These are phyloP conservation scores for Austroboletus novae-zelandiae DNA, from an alignment of 1,284 basidiomycete species.

Conservation along the genomic window DNA sequence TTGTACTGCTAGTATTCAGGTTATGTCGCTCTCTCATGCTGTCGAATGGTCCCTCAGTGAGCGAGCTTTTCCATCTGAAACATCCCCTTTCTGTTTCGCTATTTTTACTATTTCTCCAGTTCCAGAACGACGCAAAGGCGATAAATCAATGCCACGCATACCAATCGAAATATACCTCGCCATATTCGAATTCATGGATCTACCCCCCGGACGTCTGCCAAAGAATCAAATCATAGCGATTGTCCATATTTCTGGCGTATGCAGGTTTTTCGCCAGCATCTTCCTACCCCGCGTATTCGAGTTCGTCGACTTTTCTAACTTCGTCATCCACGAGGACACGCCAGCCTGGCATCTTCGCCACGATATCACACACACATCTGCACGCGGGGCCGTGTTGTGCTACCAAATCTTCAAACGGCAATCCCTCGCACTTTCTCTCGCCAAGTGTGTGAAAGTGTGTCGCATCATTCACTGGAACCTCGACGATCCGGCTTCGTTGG, in stretches of 20 bases:
- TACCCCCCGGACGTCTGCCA: neutral
- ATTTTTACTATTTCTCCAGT: constrained; percentile 6
- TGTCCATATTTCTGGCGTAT: constrained; percentile 27
- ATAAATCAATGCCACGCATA: constrained; percentile 7
- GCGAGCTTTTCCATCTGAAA: too few relatives aligned
- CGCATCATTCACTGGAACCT: neutral
- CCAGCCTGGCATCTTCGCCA: neutral
- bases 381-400: constrained; percentile 7
- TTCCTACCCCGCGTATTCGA: constrained; percentile 38
- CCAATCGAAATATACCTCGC: constrained; percentile 38
- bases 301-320: constrained; percentile 28
- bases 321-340: neutral
- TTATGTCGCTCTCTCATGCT: too few relatives aligned
- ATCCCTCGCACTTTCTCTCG: constrained; percentile 18
- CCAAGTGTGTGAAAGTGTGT: neutral
- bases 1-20: too few relatives aligned
- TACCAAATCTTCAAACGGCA: constrained; percentile 10
- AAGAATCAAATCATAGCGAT: constrained; percentile 9
- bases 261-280: constrained; percentile 41
- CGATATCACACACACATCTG: too few relatives aligned
- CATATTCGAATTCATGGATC: constrained; percentile 33
- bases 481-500: neutral
- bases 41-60: too few relatives aligned
- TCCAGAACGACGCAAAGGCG: constrained; percentile 14
- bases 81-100: neutral